A percentile compares a stretch with the other conserved stretches of the same genome.
Conservation (phyloP, 805 yeast genomes). For the Lipomyces sp. region DNA sequence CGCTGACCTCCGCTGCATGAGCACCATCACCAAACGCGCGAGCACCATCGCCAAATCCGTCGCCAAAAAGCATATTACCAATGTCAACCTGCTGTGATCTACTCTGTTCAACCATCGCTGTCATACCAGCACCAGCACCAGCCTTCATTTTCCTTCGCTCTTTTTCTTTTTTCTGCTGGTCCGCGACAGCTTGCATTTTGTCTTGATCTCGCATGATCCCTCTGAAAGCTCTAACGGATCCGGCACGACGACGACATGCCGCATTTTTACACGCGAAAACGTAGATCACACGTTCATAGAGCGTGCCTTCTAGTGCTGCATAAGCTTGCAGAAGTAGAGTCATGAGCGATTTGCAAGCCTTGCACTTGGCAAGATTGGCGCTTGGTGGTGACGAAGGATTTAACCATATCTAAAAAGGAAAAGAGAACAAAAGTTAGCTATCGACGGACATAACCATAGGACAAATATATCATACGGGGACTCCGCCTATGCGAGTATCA, state of each 20-base stretch:
- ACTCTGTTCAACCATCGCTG: conserved; percentile 42
- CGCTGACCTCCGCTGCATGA: background rate
- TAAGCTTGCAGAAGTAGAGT: conserved; percentile 76
- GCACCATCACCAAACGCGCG: conserved; percentile 27
- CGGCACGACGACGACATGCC: conserved; percentile 69
- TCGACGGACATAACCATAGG: background rate
- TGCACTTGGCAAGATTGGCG: conserved; percentile 59
- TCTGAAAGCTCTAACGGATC: conserved; percentile 75
- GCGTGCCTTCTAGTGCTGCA: conserved; percentile 72
- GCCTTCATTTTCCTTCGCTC: conserved; percentile 51
- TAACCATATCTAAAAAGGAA: conserved; percentile 57
- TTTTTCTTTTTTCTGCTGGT: conserved; percentile 44
- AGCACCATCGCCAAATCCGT: conserved; percentile 41
- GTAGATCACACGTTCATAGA: conserved; percentile 81
- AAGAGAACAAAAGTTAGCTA: conserved; percentile 1
- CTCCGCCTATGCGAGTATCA: conserved; percentile 84
- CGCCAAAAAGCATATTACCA: conserved; percentile 47
- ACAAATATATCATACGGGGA: conserved; percentile 48
- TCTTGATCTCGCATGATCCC: conserved; percentile 69
- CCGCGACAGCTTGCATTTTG: conserved; percentile 43
- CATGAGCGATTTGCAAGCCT: conserved; percentile 65
- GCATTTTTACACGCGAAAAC: conserved; percentile 73
- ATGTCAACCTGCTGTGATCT: conserved; percentile 48
- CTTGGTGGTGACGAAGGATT: conserved; percentile 63
- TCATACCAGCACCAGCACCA: conserved; percentile 44